Conservation (phyloP, 805 yeast species). For the Candida jianshihensis region DNA sequence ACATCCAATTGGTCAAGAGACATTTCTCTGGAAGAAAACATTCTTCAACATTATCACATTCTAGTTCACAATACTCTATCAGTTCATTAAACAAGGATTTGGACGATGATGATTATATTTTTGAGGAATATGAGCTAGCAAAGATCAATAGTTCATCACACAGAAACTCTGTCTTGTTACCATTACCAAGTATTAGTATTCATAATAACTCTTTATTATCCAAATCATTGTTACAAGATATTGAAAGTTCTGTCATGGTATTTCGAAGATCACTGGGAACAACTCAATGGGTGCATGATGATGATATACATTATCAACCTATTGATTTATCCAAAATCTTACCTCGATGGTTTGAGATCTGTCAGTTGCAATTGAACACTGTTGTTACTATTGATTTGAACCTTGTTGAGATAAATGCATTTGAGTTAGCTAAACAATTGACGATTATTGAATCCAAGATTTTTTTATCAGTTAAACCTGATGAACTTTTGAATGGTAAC, state of each 20-base stretch:
- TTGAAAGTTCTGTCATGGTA: constrained; percentile 42
- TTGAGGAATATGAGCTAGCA: constrained; percentile 53
- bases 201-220: constrained; percentile 18
- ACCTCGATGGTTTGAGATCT: constrained; percentile 51
- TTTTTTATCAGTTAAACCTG: constrained; percentile 55
- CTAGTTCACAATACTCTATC: constrained; percentile 25
- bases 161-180: constrained; percentile 33
- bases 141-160: constrained; percentile 32
- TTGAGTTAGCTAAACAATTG: constrained; percentile 72
- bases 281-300: constrained; percentile 17
- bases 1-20: constrained; percentile 45
- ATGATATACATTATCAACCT: constrained; percentile 14
- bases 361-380: constrained; percentile 30
- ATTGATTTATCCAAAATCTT: constrained; percentile 17
- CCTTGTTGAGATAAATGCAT: constrained; percentile 45
- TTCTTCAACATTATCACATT: constrained; percentile 30
- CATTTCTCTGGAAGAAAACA: constrained; percentile 29
- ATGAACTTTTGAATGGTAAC: constrained; percentile 60
- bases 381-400: constrained; percentile 9
- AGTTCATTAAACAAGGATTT: constrained; percentile 23
- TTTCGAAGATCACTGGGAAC: constrained; percentile 43
- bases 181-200: constrained; percentile 20
- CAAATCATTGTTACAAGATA: constrained; percentile 23
- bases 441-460: constrained; percentile 65
- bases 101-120: constrained; percentile 37